These are phyloP conservation scores for Leptosphaerulina australis DNA, from an alignment of 2,329 filamentous ascomycete species.

Conservation along the genomic window DNA sequence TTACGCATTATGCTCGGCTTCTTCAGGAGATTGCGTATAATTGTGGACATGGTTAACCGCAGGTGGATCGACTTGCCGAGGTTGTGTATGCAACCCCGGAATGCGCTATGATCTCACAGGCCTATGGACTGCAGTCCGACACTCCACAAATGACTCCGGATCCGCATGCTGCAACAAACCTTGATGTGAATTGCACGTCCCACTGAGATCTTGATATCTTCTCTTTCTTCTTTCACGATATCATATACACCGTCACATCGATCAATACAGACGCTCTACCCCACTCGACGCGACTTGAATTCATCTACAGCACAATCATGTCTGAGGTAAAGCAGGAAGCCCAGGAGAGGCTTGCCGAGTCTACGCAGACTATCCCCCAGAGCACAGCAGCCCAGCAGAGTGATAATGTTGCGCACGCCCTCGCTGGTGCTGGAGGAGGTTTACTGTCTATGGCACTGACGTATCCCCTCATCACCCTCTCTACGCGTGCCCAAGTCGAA, in stretches of 20 bases:
- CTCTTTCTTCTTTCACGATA: background rate
- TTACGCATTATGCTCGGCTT: conserved; percentile 19
- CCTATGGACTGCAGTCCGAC: conserved; percentile 23
- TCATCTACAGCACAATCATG: conserved; percentile 34
- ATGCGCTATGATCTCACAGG: conserved; percentile 44
- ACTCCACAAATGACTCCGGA: conserved; percentile 32
- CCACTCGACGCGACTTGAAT: conserved; percentile 1
- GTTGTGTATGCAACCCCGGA: conserved; percentile 34
- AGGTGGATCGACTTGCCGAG: conserved; percentile 38
- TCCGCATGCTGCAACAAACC: conserved; percentile 20
- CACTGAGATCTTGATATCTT: background rate
- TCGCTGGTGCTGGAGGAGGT: conserved; percentile 90
- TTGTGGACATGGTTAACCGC: conserved; percentile 11
- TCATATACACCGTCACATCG: background rate
- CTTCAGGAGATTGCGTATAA: conserved; percentile 22
- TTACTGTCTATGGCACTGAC: conserved; percentile 95
- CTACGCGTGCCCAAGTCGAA: conserved; percentile 96
- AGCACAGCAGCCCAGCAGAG: conserved; percentile 78
- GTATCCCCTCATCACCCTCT: conserved; percentile 94
- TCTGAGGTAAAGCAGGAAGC: conserved; percentile 39
- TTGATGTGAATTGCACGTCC: conserved; percentile 5
- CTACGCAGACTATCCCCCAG: conserved; percentile 49
- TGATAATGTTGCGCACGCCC: conserved; percentile 95
- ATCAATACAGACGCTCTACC: background rate
- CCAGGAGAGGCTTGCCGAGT: conserved; percentile 45